Evolutionary conservation across 805 yeast species (phyloP), one percentile per base, ranked within the genome.

Genomic region (Zygosaccharomyces gambellarensis): DNA sequence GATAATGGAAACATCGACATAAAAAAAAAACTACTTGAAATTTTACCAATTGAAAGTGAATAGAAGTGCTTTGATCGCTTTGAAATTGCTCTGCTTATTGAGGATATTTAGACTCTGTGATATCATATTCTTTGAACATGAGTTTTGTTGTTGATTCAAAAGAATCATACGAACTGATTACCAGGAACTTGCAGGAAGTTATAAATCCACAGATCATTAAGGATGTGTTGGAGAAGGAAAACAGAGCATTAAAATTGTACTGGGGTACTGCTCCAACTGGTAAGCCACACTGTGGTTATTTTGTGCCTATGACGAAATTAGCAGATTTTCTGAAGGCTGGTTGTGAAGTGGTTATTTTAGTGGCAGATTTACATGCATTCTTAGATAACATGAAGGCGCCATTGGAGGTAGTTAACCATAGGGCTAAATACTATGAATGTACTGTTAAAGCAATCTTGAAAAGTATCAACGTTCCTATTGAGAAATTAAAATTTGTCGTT

Each of bases 221-320:
- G 65, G 79, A 89, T 64, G 81, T 89, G 30, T 74, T 90, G 53
- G 94, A 87, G 65, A 83, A 79, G 48, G 85, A 88, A 63, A 81
- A 88, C 61, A 82, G 95, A 61, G 87, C 94, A 11, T 70, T 95
- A 58, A 86, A 82, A 63, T 72, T 94, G 63, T 94, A 94, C 81
- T 94, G 97, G 98, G 99, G 99, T 58, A 90, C 98, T 19, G 99
- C 99, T 6, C 98, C 99, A 52, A 94, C 99, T 4, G 99, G 99
- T 46, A 87, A 81, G 71, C 97, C 98, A 40, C 99, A 94, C 72
- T 90, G 97, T 74, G 99, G 98, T 46, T 94, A 94, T 78, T 89
- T 94, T 65, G 99, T 94, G 34, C 94, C 98, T 46, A 92, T 94
- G 98, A 85, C 95, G 53, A 92, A 94, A 70, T 72, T 94, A 59